Percentiles rank a stretch among this genome's conserved stretches.
phyloP scores from a whole-genome alignment of 805 yeast species.

The Grigorovia humatica region DNA sequence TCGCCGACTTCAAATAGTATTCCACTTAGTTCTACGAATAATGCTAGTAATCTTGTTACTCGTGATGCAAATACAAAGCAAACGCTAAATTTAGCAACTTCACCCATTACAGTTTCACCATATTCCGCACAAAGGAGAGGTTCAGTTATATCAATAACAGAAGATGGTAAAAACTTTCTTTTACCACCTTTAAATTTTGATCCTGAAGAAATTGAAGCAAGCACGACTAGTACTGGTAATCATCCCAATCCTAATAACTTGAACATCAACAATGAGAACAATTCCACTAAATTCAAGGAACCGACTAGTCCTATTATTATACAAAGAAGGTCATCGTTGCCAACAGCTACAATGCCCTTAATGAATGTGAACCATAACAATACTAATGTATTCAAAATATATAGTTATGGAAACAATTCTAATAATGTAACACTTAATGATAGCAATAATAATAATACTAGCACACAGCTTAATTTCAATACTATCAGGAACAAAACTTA shows the following conservation, averaged over 20 bases:
- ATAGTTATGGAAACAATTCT: background rate
- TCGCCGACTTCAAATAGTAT: background rate
- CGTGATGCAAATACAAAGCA: background rate
- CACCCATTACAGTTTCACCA: constrained; percentile 5
- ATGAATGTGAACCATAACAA: background rate
- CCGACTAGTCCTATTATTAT: constrained; percentile 1
- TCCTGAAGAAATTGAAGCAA: constrained; percentile 3
- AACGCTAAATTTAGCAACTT: constrained; percentile 4
- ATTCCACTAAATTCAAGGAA: constrained; percentile 1
- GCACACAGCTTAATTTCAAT: too few relatives aligned
- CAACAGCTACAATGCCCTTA: background rate
- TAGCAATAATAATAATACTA: background rate
- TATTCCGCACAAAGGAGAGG: constrained; percentile 6
- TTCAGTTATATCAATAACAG: constrained; percentile 7
- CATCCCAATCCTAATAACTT: background rate
- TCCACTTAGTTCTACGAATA: background rate
- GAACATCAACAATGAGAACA: background rate
- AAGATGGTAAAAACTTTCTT: constrained; percentile 9
- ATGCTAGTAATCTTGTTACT: too few relatives aligned
- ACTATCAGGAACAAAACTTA: background rate
- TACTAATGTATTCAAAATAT: background rate
- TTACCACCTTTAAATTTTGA: constrained; percentile 10
- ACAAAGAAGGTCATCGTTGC: background rate
- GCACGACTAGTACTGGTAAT: background rate
- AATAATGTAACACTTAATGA: background rate